Base-by-base conservation (phyloP, 345 rosid species). In the Gossypium longicalyx region DNA sequence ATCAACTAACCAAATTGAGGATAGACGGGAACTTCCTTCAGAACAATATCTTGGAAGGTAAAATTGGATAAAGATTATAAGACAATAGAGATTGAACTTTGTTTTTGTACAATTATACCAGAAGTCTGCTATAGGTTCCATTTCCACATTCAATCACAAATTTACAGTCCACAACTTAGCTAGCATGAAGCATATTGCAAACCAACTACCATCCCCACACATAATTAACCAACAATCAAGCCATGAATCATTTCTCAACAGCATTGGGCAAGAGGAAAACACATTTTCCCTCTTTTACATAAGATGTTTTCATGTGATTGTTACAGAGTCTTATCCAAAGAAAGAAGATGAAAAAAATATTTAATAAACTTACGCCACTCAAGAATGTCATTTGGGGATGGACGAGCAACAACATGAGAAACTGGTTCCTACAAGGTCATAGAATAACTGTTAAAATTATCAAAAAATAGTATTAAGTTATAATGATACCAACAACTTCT, bases 341-440 rank as follows among this genome's bases (percentile, higher is more conserved):
- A 72, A 74, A 20, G 44, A 80, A 20, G 44, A 38, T 22, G 58
- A 20, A 58, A 53, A 67, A 45, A 41, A 22, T 12, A 53, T 54
- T 25, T 65, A 44, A 51, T 69, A 41, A 76, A 89, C 94, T 87
- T 90, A 95, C 98, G 99, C 98, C 99, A 93, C 73, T 95, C 98
- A 57, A 95, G 99, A 79, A 93, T 93, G 81, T 93, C 88, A 76
- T 80, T 95, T 44, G 94, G 89, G 70, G 97, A 93, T 88, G 98
- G 99, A 70, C 94, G 90, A 56, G 99, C 99, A 76, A 93, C 91
- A 70, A 93, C 84, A 83, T 93, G 88, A 66, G 99, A 85, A 78
- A 91, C 96, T 29, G 97, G 99, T 77, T 95, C 99, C 99, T 93
- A 76, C 82, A 84, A 79, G 62, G 71, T 78, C 77, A 82, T 73